Conservation (phyloP, 768 basidiomycete genomes). For the Guyanaporus albipodus region DNA sequence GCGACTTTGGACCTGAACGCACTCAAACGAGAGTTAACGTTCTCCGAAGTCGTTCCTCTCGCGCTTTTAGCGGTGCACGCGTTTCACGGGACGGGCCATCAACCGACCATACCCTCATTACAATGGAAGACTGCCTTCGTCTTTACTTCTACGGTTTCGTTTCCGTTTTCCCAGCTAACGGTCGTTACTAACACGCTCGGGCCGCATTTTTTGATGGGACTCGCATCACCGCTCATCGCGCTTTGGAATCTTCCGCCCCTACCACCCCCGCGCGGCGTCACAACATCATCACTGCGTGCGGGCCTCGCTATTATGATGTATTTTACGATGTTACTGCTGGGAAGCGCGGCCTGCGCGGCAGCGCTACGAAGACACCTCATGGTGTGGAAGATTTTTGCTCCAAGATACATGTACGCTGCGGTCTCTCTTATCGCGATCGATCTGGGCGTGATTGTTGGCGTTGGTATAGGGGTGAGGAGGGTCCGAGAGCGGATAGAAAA, state of each 20-base stretch:
- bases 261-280: conserved; percentile 25
- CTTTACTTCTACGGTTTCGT: conserved; percentile 61
- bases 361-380: conserved; percentile 81
- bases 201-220: conserved; percentile 58
- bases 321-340: conserved; percentile 59
- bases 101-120: conserved; percentile 80
- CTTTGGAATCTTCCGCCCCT: conserved; percentile 82
- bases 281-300: conserved; percentile 45
- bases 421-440: conserved; percentile 68
- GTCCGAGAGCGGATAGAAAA: conserved; percentile 20
- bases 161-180: conserved; percentile 71
- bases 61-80: conserved; percentile 71
- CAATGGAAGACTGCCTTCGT: conserved; percentile 97
- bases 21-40: conserved; percentile 39
- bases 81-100: conserved; percentile 91
- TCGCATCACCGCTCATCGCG: conserved; percentile 68
- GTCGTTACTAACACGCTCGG: conserved; percentile 78
- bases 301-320: conserved; percentile 67
- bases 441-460: conserved; percentile 37
- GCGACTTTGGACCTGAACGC: conserved; percentile 34
- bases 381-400: conserved; percentile 99
- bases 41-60: conserved; percentile 69
- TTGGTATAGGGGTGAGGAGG: conserved; percentile 21
- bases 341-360: conserved; percentile 69
- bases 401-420: conserved; percentile 83